Base-by-base conservation (phyloP, 1,139 yeast species). In the Debaryomyces udenii region DNA sequence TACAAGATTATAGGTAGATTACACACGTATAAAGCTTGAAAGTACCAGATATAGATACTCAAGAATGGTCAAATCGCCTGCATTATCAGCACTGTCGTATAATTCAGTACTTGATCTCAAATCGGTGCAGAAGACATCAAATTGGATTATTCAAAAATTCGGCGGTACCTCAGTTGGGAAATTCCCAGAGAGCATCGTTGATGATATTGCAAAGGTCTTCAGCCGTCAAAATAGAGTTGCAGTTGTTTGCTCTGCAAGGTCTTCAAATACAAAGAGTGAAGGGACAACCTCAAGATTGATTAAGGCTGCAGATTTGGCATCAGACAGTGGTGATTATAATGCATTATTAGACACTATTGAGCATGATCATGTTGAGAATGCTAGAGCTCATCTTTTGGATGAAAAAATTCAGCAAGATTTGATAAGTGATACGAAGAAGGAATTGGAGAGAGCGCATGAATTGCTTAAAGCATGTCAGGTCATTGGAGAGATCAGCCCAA, bases 161-260 rank as follows among this genome's bases (percentile, higher is more conserved):
- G 99, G 99, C 32, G 99, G 99, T 39, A 93, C 99, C n/a, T 84
- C 95, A 34, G 96, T 93, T 28, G 99, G 99, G 23, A 93, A 93
- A 61, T 91, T 91, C 62, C 88, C 97, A 5, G 80, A 76, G 40
- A 78, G 83, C 49, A 93, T 93, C 41, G 91, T 90, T 13, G 86
- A 86, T 49, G 88, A 89, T 50, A 89, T 93, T 39, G 86, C 90
- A 41, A 80, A 81, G 56, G 80, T 72, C 26, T 87, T 82, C 58
- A 71, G 82, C 28, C 59, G 74, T 35, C 66, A 69, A 18, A 77
- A 79, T 54, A 75, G 85, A 41, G 96, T 91, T n/a, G 97, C 96
- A 1, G 95, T 93, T 18, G 99, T 93, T 3, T 93, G 99, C 61
- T 86, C 96, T 27, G 99, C 99, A 3, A 77, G 99, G 51, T 88